phyloP scores from a whole-genome alignment of 2,329 filamentous ascomycete species.

The Venturia oleaginea region DNA sequence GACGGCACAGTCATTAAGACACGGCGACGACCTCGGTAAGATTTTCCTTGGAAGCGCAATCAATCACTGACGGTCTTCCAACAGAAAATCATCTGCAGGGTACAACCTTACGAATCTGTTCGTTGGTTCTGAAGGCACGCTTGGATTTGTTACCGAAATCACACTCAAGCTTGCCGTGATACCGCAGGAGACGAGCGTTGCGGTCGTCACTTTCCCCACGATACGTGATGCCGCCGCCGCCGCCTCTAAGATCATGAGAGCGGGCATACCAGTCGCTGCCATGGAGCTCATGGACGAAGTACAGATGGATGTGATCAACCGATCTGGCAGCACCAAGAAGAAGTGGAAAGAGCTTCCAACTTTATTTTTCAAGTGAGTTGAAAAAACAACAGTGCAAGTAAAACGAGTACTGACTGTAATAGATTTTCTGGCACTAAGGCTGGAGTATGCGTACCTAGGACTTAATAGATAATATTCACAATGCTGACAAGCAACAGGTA shows the following conservation, averaged over 20 bases:
- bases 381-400: neutral
- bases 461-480: slow-evolving; percentile 23
- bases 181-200: slow-evolving; percentile 67
- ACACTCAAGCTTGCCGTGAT: slow-evolving; percentile 72
- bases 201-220: slow-evolving; percentile 68
- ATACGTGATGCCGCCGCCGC: slow-evolving; percentile 68
- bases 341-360: slow-evolving; percentile 70
- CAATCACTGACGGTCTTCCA: neutral
- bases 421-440: slow-evolving; percentile 65
- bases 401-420: slow-evolving; percentile 11
- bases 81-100: slow-evolving; percentile 64
- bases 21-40: slow-evolving; percentile 55
- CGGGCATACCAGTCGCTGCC: slow-evolving; percentile 62
- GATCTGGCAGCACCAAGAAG: slow-evolving; percentile 59
- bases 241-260: slow-evolving; percentile 66
- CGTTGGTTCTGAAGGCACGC: slow-evolving; percentile 71
- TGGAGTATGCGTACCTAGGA: slow-evolving; percentile 28
- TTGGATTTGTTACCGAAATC: slow-evolving; percentile 74
- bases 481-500: slow-evolving; percentile 28
- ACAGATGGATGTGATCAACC: slow-evolving; percentile 76
- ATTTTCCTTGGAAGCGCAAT: neutral
- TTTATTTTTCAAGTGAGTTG: slow-evolving; percentile 65
- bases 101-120: slow-evolving; percentile 78
- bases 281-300: slow-evolving; percentile 88
- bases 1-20: slow-evolving; percentile 76